A percentile compares a stretch with the other conserved stretches of the same genome.
These are phyloP conservation scores for Berkeleyomyces basicola DNA, from an alignment of 2,329 filamentous ascomycete species.

Conservation along the genomic window DNA sequence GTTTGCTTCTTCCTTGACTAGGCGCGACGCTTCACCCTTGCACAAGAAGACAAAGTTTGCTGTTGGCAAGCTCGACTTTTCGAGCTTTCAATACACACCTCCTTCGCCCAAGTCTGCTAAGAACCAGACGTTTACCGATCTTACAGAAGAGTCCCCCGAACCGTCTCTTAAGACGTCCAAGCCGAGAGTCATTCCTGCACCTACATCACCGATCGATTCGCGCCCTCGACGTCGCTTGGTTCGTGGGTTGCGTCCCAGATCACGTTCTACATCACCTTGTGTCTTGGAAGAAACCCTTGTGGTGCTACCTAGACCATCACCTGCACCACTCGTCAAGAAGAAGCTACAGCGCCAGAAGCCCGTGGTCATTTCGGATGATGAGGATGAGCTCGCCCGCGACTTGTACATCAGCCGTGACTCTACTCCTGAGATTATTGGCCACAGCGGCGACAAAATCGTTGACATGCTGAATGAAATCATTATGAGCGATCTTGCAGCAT, in stretches of 20 bases:
- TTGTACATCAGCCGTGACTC: constrained; percentile 12
- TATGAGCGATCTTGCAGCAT: constrained; percentile 59
- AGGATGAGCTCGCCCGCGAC: constrained; percentile 26
- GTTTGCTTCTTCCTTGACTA: constrained; percentile 21
- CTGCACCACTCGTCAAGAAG: background rate
- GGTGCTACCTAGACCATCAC: background rate
- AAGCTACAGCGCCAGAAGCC: constrained; percentile 5
- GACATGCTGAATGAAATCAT: constrained; percentile 71
- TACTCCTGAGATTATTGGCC: constrained; percentile 14
- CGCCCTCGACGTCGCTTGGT: constrained; percentile 12
- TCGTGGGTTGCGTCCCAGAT: constrained; percentile 14
- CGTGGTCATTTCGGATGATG: constrained; percentile 22
- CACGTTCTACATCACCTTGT: constrained; percentile 12
- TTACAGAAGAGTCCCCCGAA: background rate
- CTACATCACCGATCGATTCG: background rate
- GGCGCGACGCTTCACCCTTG: background rate
- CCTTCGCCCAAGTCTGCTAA: constrained; percentile 9
- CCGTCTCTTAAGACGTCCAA: background rate
- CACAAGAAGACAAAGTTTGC: constrained; percentile 5
- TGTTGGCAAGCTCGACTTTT: constrained; percentile 6
- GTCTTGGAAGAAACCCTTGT: background rate
- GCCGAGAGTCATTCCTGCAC: background rate
- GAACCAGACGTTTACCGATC: background rate
- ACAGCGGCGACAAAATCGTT: constrained; percentile 38
- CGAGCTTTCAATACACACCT: constrained; percentile 9